These are phyloP conservation scores for Metschnikowia lochheadii DNA, from an alignment of 805 yeast species.

Conservation along the genomic window DNA sequence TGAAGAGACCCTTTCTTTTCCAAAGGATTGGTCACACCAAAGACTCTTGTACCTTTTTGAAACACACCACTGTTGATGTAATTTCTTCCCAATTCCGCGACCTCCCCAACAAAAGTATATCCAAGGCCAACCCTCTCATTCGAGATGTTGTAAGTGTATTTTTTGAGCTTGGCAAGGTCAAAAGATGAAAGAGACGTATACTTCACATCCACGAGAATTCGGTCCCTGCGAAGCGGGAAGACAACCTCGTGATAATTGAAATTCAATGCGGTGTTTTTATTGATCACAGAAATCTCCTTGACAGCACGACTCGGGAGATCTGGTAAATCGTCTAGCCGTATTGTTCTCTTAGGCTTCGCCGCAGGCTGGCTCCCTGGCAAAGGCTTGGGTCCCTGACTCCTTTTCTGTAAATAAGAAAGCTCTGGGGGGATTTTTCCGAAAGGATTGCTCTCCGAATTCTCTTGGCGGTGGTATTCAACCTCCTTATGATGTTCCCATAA, in stretches of 20 bases:
- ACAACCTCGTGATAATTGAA: constrained; percentile 50
- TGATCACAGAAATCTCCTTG: constrained; percentile 43
- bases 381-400: constrained; percentile 27
- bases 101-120: constrained; percentile 61
- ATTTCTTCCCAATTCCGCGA: constrained; percentile 53
- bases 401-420: constrained; percentile 32
- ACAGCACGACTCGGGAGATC: constrained; percentile 40
- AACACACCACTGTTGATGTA: constrained; percentile 25
- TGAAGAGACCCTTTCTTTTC: constrained; percentile 55
- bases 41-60: constrained; percentile 58
- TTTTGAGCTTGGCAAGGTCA: constrained; percentile 58
- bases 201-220: constrained; percentile 54
- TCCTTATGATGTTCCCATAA: constrained; percentile 31
- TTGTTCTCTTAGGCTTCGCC: constrained; percentile 5
- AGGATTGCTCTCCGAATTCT: constrained; percentile 25
- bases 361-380: constrained; percentile 11
- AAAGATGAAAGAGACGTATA: constrained; percentile 62
- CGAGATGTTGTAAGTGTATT: constrained; percentile 48
- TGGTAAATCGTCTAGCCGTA: constrained; percentile 43
- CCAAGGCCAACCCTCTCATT: constrained; percentile 62
- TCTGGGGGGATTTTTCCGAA: constrained; percentile 42
- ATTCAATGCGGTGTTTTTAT: constrained; percentile 44
- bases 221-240: constrained; percentile 44
- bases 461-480: constrained; percentile 25
- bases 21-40: constrained; percentile 54